Percentiles rank a stretch among this genome's conserved stretches.
phyloP scores from a whole-genome alignment of 164 flowering plant genomes.

The Piper longum region DNA sequence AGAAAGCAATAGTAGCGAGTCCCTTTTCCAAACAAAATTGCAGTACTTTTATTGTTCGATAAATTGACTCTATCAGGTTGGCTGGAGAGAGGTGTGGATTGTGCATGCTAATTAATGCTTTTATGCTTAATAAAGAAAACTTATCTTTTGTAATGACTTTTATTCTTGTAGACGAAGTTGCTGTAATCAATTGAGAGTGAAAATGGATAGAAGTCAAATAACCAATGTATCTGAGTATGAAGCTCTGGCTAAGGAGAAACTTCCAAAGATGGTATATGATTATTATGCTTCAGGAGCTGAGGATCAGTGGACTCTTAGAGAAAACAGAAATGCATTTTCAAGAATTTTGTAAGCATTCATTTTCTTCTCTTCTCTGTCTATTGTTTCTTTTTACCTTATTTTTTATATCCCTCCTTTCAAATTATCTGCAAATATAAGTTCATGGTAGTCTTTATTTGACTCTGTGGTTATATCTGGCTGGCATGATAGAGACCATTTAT shows the following conservation, averaged over 20 bases:
- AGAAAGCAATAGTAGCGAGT: too few species aligned
- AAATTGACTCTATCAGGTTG: too few species aligned
- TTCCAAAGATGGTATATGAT: constrained; percentile 88
- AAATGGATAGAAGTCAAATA: constrained; percentile 34
- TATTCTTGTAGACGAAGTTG: not conserved
- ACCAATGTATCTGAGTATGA: constrained; percentile 73
- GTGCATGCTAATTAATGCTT: not conserved
- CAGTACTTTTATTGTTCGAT: too few species aligned
- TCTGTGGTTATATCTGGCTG: not conserved
- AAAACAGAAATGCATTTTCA: constrained; percentile 69
- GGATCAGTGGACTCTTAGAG: constrained; percentile 80
- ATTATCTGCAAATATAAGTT: not conserved
- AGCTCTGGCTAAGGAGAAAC: constrained; percentile 64
- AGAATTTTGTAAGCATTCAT: constrained; percentile 55
- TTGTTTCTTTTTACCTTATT: not conserved
- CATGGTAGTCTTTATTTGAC: not conserved
- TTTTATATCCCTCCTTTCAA: not conserved
- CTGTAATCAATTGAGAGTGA: not conserved
- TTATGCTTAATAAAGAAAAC: not conserved
- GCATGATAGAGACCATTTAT: too few species aligned
- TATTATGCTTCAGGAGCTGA: constrained; percentile 95
- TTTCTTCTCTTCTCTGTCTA: not conserved
- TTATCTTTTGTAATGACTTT: not conserved
- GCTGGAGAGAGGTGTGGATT: too few species aligned
- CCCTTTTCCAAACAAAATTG: too few species aligned